Base-by-base conservation (phyloP, 345 rosid species). In the Salix caprea region DNA sequence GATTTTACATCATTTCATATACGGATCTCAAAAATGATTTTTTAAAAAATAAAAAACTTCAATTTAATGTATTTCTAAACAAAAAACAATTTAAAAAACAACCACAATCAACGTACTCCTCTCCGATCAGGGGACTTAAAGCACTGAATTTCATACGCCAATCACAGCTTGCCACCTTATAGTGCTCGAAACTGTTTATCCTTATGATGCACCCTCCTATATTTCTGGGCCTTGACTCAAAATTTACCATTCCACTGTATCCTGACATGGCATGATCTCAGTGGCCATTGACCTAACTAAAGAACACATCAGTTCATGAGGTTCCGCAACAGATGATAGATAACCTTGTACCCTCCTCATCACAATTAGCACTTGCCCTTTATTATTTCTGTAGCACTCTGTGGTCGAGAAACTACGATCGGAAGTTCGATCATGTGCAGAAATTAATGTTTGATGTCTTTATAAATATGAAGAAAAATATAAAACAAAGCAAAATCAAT, bases 101-200 rank as follows among this genome's bases (percentile, higher is more conserved):
- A 34, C 36, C 4, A 32, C 34, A 32, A 30, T 0, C 32, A 30
- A 2, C 32, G 2, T 2, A 32, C 1, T 81, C 85, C 67, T 73
- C 83, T 79, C 80, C 76, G 1, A 58, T 72, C 77, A 70, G 24
- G 24, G 6, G 19, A 18, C 14, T 65, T 52, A 3, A 36, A 44
- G 42, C 70, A 9, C 74, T 79, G 65, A 79, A 68, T 73, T 69
- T 48, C 70, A 73, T 69, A 28, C n/a, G 16, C 65, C n/a, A 67
- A 70, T 56, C 73, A 61, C 56, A 21, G 8, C n/a, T 40, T 24
- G 18, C 54, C 82, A 34, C 62, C 4, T 69, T 6, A 0, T 24
- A 10, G 28, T 30, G 14, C 66, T 13, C 13, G 4, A 13, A 69
- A 26, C n/a, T 15, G 72, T 44, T 37, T 10, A 8, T 70, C 52